Base-by-base conservation (phyloP, 2,329 filamentous ascomycete genomes). In the Erysiphe pisi region DNA sequence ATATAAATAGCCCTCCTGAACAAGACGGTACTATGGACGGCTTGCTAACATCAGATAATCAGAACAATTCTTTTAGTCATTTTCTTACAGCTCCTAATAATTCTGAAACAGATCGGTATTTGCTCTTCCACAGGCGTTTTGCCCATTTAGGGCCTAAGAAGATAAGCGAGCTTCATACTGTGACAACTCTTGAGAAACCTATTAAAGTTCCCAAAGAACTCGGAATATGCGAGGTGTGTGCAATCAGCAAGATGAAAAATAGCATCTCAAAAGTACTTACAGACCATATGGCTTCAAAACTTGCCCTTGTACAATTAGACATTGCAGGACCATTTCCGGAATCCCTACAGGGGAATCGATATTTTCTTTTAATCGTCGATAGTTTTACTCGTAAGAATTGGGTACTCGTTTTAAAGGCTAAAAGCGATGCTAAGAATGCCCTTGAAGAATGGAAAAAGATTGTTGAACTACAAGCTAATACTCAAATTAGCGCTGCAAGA, bases 401-500 rank as follows among this genome's bases (percentile, higher is more conserved):
- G 58, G 58, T 31, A 14, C 58, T 65, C 14, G 3, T n/a, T 65
- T 65, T 4, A 25, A 65, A 4, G 28, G 11, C 22, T 25, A 65
- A 65, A 31, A 14, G 58, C 28, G 58, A 65, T 25, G 58, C n/a
- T 25, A 25, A n/a, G 22, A 14, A 18, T n/a, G 58, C 11, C 28
- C 58, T 65, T 14, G 58, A 65, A 6, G 22, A 65, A 65, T 65
- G 11, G 58, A 65, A 65, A 65, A 65, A 22, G 22, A 25, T 25
- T 65, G 58, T 65, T n/a, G 22, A 65, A 31, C 58, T 65, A 22
- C 58, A 65, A 65, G 14, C 58, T 20, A 52, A 52, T 52, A 52
- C 47, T 52, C 11, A 52, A 52, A 52, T 52, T 28, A n/a, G n/a
- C n/a, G n/a, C n/a, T n/a, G n/a, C n/a, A n/a, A n/a, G n/a, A n/a